Conservation (phyloP, 257 asterid species). For the Solanum arcanum region DNA sequence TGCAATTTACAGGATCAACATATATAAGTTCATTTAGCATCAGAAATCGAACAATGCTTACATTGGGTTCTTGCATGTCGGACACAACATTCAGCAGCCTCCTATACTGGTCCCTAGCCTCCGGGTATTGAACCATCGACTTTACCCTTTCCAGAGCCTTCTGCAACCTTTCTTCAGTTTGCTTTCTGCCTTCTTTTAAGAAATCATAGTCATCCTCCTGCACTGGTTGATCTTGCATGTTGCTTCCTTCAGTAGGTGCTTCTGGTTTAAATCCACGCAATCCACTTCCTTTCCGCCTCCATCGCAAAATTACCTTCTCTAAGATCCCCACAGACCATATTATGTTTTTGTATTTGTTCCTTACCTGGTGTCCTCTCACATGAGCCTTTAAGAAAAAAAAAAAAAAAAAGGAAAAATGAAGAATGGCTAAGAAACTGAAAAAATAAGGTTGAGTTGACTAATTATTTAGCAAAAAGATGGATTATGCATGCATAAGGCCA, state of each 20-base stretch:
- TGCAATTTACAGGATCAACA: background rate
- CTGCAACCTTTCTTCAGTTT: conserved; percentile 65
- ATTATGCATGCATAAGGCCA: background rate
- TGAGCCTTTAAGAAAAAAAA: conserved; percentile 53
- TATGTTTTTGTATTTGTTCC: conserved; percentile 73
- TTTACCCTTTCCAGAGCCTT: conserved; percentile 86
- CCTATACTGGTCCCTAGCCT: conserved; percentile 85
- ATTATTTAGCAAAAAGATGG: background rate
- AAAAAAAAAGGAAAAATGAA: conserved; percentile 3
- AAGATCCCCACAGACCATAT: conserved; percentile 88
- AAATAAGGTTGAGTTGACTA: background rate
- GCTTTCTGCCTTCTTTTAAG: conserved; percentile 78
- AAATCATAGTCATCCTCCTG: conserved; percentile 83
- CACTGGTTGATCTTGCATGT: conserved; percentile 22
- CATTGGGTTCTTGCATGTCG: conserved; percentile 76
- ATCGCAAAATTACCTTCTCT: conserved; percentile 73
- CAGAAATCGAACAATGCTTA: conserved; percentile 1
- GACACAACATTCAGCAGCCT: conserved; percentile 86
- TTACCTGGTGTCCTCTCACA: conserved; percentile 91
- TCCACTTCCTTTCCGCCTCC: conserved; percentile 92
- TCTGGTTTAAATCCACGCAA: conserved; percentile 68
- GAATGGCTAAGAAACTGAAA: background rate
- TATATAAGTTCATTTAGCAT: background rate
- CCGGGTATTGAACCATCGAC: conserved; percentile 93
- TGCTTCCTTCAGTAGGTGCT: conserved; percentile 32